These are phyloP conservation scores for Teunomyces pallodes DNA, from an alignment of 805 yeast species.

Conservation along the genomic window DNA sequence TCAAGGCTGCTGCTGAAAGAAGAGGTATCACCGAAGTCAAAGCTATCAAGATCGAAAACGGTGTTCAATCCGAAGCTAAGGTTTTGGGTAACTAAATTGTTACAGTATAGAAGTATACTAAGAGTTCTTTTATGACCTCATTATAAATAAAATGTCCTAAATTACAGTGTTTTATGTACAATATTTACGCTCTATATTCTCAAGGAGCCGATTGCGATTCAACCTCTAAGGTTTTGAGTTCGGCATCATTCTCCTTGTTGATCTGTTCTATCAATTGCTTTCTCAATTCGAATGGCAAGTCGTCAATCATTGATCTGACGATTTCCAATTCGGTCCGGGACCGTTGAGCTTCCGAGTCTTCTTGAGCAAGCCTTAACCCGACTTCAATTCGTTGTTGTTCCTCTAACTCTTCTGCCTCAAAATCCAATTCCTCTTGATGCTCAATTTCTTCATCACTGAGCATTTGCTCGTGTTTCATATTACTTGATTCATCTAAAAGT, in stretches of 20 bases:
- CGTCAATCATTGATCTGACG: slow-evolving; percentile 32
- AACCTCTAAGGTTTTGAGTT: not conserved
- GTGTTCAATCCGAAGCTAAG: slow-evolving; percentile 47
- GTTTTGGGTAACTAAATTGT: slow-evolving; percentile 28
- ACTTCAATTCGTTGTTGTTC: slow-evolving; percentile 5
- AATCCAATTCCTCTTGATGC: slow-evolving; percentile 23
- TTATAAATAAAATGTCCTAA: slow-evolving; percentile 1
- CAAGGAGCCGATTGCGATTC: not conserved
- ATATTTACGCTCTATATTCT: slow-evolving; percentile 1
- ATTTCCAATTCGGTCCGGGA: slow-evolving; percentile 19
- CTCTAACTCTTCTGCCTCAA: slow-evolving; percentile 23
- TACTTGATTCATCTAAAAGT: slow-evolving; percentile 36
- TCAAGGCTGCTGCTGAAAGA: slow-evolving; percentile 66
- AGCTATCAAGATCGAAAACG: slow-evolving; percentile 69
- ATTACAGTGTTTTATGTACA: slow-evolving; percentile 2
- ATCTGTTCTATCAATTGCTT: slow-evolving; percentile 28
- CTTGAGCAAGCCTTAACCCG: not conserved
- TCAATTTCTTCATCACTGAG: slow-evolving; percentile 23
- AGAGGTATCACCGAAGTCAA: slow-evolving; percentile 75
- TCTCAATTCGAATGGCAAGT: slow-evolving; percentile 33
- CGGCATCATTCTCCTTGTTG: slow-evolving; percentile 11
- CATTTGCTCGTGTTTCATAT: slow-evolving; percentile 15
- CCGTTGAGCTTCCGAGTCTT: slow-evolving; percentile 17
- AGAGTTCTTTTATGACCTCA: not conserved
- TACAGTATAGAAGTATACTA: not conserved